These are phyloP conservation scores for Colletotrichum tropicale DNA, from an alignment of 2,329 filamentous ascomycete genomes.

Conservation along the genomic window DNA sequence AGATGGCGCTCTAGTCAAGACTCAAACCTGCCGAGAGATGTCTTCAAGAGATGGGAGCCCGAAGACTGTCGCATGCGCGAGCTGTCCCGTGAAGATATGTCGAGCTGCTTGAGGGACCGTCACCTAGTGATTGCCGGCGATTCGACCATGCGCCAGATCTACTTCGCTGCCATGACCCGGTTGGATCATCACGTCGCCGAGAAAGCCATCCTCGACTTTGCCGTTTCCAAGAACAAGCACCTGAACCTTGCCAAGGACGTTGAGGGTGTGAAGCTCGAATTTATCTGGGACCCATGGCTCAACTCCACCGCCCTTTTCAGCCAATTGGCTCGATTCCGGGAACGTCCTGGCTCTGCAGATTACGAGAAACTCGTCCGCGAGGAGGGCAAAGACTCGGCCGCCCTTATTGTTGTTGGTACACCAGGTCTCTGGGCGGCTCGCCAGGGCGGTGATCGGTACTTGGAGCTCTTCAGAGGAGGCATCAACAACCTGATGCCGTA, in stretches of 20 bases:
- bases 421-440: slow-evolving; percentile 60
- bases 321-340: slow-evolving; percentile 17
- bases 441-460: slow-evolving; percentile 49
- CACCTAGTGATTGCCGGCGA: slow-evolving; percentile 67
- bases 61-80: slow-evolving; percentile 62
- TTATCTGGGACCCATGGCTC: slow-evolving; percentile 69
- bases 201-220: slow-evolving; percentile 16
- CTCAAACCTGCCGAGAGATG: slow-evolving; percentile 23
- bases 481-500: slow-evolving; percentile 49
- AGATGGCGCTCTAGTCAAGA: slow-evolving; percentile 46
- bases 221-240: slow-evolving; percentile 8
- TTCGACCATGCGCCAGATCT: slow-evolving; percentile 63
- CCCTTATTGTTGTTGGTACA: slow-evolving; percentile 56
- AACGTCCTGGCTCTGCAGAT: slow-evolving; percentile 9
- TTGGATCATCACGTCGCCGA: slow-evolving; percentile 12
- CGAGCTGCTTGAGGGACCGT: slow-evolving; percentile 54
- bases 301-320: slow-evolving; percentile 35
- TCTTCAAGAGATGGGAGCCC: slow-evolving; percentile 61
- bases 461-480: slow-evolving; percentile 48
- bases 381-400: slow-evolving; percentile 32
- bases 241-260: slow-evolving; percentile 10
- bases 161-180: slow-evolving; percentile 49
- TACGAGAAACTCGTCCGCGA: slow-evolving; percentile 8
- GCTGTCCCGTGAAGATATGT: slow-evolving; percentile 57
- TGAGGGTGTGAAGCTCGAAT: slow-evolving; percentile 18